Base-by-base conservation (phyloP, 140 eudicot genomes). In the Oenanthe javanica region DNA sequence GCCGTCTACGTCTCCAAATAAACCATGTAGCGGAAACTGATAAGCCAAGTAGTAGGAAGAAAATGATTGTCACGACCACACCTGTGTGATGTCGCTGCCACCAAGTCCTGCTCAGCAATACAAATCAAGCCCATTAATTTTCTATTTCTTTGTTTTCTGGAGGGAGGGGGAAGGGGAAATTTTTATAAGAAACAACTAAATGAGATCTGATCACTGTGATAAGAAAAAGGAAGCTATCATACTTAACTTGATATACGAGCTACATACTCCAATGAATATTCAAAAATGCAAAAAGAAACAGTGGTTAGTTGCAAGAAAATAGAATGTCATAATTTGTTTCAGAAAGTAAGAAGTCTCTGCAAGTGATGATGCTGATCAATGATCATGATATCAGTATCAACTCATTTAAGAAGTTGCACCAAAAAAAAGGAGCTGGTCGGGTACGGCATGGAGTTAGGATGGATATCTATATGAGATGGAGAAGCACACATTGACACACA, bases 61-160 rank as follows among this genome's bases (percentile, higher is more conserved):
- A 77, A 75, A 84, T 19, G 57, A 87, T 21, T 78, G 83, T 78
- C 80, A 79, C 57, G 8, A 89, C 72, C 79, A 88, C 82, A 47
- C 71, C 75, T 63, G 75, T 55, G 79, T 76, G 45, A 83, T 93
- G 85, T 52, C 77, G 88, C 76, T 87, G 83, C 98, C 89, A 79
- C 98, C 97, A 88, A 50, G 90, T 69, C 87, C 99, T 96, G 89
- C 83, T 47, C 19, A 64, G 25, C 72, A 79, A 47, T 69, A 59
- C 57, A 77, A 13, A 72, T 67, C 6, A 19, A 10, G 9, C 45
- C 55, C 18, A 4, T 73, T 73, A 73, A 46, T 2, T 61, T 59
- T 59, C 27, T 59, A 42, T 21, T 11, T 59, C 2, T 7, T 4
- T 57, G 0, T 55, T 55, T 57, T 16, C 4, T 3, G 15, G 6